phyloP scores from a whole-genome alignment of 2,329 filamentous ascomycete species.

The Claviceps sp. region DNA sequence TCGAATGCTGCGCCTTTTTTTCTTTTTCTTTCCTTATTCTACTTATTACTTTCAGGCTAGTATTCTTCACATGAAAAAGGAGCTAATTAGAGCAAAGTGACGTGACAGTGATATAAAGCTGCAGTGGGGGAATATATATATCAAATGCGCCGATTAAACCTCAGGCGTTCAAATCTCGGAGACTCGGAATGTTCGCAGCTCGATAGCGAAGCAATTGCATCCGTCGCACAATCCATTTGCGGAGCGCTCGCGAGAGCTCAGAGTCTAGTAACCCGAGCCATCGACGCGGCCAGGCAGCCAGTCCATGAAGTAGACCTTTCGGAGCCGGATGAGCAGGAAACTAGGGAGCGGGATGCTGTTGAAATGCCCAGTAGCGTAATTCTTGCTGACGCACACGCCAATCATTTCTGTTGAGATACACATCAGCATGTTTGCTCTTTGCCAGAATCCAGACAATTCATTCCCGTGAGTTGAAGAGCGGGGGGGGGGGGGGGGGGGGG shows the following conservation, averaged over 20 bases:
- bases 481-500: background rate
- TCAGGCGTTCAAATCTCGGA: background rate
- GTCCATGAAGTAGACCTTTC: background rate
- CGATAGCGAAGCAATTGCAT: background rate
- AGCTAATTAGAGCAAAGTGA: background rate
- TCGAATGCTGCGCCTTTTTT: background rate
- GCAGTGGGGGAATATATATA: background rate
- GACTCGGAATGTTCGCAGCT: too few species aligned
- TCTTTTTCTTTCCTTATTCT: background rate
- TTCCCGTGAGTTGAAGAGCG: background rate
- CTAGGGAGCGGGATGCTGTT: background rate
- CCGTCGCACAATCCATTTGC: background rate
- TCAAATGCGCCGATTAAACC: background rate
- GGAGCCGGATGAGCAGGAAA: background rate
- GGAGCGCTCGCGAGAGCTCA: too few species aligned
- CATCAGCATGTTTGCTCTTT: background rate
- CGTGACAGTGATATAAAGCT: background rate
- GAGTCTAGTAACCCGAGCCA: background rate
- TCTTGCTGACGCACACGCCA: background rate
- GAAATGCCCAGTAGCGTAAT: background rate
- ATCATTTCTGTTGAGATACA: background rate
- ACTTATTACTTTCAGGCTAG: background rate
- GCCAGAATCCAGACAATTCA: background rate
- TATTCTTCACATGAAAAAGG: background rate
- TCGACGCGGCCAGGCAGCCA: background rate